A percentile compares a stretch with the other conserved stretches of the same genome.
phyloP scores from a whole-genome alignment of 345 rosid species.

The Aquilaria yunnanensis region DNA sequence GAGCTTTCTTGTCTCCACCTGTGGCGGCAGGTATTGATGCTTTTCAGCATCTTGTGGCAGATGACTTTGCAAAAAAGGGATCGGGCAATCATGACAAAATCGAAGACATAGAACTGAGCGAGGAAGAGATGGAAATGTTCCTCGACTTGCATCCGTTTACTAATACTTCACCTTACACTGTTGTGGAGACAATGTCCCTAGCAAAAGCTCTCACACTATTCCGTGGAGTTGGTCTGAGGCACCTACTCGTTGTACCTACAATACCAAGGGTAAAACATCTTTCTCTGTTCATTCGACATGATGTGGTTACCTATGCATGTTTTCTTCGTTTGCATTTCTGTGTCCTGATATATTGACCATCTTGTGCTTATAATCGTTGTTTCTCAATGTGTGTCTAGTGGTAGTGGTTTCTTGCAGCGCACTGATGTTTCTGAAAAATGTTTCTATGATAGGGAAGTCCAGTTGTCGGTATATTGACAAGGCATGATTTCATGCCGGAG shows the following conservation, averaged over 20 bases:
- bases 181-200: constrained; percentile 91
- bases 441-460: constrained; percentile 58
- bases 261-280: constrained; percentile 46
- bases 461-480: constrained; percentile 73
- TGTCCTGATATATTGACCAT: neutral
- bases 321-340: neutral
- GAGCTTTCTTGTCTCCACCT: constrained; percentile 47
- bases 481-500: constrained; percentile 95
- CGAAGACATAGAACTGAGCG: constrained; percentile 61
- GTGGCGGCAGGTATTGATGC: constrained; percentile 27
- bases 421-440: neutral
- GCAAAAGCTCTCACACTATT: constrained; percentile 84
- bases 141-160: constrained; percentile 83
- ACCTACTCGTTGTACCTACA: constrained; percentile 80
- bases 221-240: constrained; percentile 83
- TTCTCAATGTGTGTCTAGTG: neutral
- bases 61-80: constrained; percentile 75
- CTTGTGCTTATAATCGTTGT: neutral
- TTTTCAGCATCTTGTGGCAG: constrained; percentile 40
- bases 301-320: constrained; percentile 2
- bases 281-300: neutral
- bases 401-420: neutral
- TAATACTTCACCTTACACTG: constrained; percentile 88
- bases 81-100: constrained; percentile 51
- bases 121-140: constrained; percentile 87